Base-by-base conservation (phyloP, 352 stramenopile genomes). In the Pythium grandisporangium region DNA sequence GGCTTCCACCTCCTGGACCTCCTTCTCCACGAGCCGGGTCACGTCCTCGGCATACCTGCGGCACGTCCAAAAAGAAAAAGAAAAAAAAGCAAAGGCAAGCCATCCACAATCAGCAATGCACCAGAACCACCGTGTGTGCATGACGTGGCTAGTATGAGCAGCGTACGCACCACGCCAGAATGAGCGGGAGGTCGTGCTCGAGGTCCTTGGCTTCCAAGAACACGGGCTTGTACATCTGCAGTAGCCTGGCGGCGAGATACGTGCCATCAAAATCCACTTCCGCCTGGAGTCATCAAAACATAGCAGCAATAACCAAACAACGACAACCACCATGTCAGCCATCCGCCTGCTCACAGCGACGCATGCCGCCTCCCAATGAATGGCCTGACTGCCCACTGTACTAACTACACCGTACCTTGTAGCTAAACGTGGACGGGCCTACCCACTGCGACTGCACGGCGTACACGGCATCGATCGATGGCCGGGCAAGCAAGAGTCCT, bases 221-320 rank as follows among this genome's bases (percentile, higher is more conserved):
- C 39, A 98, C 89, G 11, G 85, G 77, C 55, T 95, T 86, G 65
- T 98, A 98, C 71, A 86, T 93, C 66, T 85, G 73, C 6, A 93
- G 62, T 6, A 99, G 72, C 47, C 96, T 89, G 7, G 96, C 96
- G 13, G 95, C 95, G 30, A 99, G 55, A 58, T 96, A 98, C 30
- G 95, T 99, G 42, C 95, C 96, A 53, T 99, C 96, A 70, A 99
- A 98, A 64, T 99, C 96, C 5, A 99, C 87, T 66, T 99, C 95
- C 17, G 95, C 96, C 79, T 92, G 34, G 16, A 1, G 14, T 13
- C 25, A 45, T 33, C 14, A 46, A 27, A 20, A 48, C 22, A 53
- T 13, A 54, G 41, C 4, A 27, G 34, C 5, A 50, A 6, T 34
- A 26, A 48, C 19, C 23, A 14, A 29, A 29, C n/a, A n/a, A n/a